Conservation (phyloP, 768 basidiomycete species). For the Dioszegia crocea region DNA sequence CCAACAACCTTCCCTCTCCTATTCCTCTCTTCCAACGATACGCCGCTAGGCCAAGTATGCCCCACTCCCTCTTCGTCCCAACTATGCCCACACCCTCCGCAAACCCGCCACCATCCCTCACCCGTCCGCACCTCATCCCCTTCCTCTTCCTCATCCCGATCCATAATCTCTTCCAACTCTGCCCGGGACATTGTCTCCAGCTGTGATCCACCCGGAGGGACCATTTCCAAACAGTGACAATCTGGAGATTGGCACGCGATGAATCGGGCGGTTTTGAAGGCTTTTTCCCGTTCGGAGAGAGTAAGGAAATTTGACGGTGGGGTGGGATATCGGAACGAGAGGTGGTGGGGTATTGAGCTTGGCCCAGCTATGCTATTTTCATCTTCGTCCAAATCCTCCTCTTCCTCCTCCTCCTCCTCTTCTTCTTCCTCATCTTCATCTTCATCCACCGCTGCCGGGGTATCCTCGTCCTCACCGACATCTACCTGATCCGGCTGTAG, state of each 20-base stretch:
- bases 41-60: constrained; percentile 58
- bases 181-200: constrained; percentile 54
- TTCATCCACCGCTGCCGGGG: constrained; percentile 1
- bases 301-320: constrained; percentile 22
- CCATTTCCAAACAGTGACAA: constrained; percentile 71
- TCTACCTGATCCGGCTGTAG: constrained; percentile 1
- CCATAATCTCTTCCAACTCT: constrained; percentile 30
- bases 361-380: constrained; percentile 9
- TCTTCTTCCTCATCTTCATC: constrained; percentile 9
- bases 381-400: constrained; percentile 9
- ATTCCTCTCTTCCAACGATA: constrained; percentile 22
- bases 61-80: constrained; percentile 39
- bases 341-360: neutral
- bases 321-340: constrained; percentile 21
- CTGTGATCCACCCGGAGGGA: constrained; percentile 60
- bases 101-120: constrained; percentile 46
- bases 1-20: constrained; percentile 71
- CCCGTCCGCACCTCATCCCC: constrained; percentile 62
- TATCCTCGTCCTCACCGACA: neutral
- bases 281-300: constrained; percentile 23
- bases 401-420: constrained; percentile 8
- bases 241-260: constrained; percentile 58
- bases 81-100: constrained; percentile 45
- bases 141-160: constrained; percentile 21
- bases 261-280: constrained; percentile 73